phyloP scores from a whole-genome alignment of 352 stramenopile genomes.

The Globisporangium cylindrosporum region DNA sequence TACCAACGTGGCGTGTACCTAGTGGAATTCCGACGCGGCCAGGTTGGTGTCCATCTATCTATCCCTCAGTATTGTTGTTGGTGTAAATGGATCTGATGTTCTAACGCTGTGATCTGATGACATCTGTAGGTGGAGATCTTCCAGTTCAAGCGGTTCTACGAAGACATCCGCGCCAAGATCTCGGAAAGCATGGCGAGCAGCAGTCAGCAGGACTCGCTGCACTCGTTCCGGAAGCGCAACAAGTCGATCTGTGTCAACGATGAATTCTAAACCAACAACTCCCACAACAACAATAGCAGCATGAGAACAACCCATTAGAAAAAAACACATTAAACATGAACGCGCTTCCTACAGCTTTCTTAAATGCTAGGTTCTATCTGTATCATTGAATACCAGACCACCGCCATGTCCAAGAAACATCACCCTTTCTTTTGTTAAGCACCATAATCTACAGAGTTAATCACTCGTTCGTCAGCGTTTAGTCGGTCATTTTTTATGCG shows the following conservation, averaged over 20 bases:
- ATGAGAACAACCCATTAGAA: background rate
- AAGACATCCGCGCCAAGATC: conserved; percentile 68
- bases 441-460: background rate
- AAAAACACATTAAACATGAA: background rate
- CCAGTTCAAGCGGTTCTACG: conserved; percentile 86
- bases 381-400: no score
- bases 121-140: conserved; percentile 75
- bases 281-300: background rate
- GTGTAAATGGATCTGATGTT: background rate
- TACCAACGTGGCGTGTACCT: conserved; percentile 80
- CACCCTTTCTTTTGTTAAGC: background rate
- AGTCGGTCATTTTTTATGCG: conserved; percentile 2
- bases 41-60: conserved; percentile 27
- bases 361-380: no score
- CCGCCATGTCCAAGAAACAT: background rate
- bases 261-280: conserved; percentile 1
- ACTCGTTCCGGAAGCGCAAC: conserved; percentile 55
- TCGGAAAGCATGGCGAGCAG: conserved; percentile 43
- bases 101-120: background rate
- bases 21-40: conserved; percentile 73
- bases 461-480: no score
- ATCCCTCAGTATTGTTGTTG: background rate
- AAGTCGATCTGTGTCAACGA: conserved; percentile 48
- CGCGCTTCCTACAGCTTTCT: no score
- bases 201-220: conserved; percentile 9